A percentile compares a stretch with the other conserved stretches of the same genome.
Conservation (phyloP, 2,329 filamentous ascomycete genomes). For the Colletotrichum tropicale region DNA sequence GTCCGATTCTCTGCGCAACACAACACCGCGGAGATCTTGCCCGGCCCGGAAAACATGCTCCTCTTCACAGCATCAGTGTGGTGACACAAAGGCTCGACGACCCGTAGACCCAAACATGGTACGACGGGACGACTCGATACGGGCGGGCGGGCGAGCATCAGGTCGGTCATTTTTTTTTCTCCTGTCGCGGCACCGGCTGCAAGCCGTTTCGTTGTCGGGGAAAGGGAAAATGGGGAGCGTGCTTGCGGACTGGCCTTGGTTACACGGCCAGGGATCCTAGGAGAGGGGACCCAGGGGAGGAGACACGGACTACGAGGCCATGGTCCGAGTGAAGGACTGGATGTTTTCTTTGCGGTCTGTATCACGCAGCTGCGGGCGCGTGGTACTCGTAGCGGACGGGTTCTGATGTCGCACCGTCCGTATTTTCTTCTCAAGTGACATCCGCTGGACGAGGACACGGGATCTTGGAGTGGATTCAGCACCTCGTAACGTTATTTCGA, state of each 20-base stretch:
- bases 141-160: background rate
- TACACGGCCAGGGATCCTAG: background rate
- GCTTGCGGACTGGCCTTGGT: background rate
- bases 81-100: background rate
- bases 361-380: background rate
- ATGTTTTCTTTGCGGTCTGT: background rate
- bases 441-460: background rate
- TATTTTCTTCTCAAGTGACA: background rate
- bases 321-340: background rate
- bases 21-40: background rate
- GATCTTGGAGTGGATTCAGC: background rate
- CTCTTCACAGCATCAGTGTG: background rate
- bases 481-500: background rate
- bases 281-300: background rate
- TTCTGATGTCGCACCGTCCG: background rate
- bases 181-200: background rate
- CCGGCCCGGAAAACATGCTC: background rate
- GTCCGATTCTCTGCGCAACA: background rate
- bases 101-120: background rate
- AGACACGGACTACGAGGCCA: background rate
- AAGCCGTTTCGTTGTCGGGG: background rate
- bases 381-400: background rate
- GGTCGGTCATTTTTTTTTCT: background rate
- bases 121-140: background rate
- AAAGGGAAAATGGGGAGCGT: background rate